These are phyloP conservation scores for Neurospora africana DNA, from an alignment of 495 filamentous ascomycete genomes.

Conservation along the genomic window DNA sequence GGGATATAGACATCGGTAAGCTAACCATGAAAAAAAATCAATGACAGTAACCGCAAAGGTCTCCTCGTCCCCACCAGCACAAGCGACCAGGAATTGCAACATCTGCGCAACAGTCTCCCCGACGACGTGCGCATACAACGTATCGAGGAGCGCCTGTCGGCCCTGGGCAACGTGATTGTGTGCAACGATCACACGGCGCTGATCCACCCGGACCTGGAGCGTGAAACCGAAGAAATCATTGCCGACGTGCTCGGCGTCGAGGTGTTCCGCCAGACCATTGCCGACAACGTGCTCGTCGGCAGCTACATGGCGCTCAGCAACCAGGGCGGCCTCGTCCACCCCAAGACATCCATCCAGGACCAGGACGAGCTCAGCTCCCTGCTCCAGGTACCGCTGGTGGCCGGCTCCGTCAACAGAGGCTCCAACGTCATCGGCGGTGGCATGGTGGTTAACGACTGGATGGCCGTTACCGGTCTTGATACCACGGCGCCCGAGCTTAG, in stretches of 20 bases:
- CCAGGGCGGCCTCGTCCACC: constrained; percentile 93
- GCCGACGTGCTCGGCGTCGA: constrained; percentile 95
- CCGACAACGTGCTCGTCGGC: constrained; percentile 92
- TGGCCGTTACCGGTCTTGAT: constrained; percentile 92
- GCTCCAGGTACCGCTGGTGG: constrained; percentile 91
- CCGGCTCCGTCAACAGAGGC: constrained; percentile 86
- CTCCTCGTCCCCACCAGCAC: constrained; percentile 92
- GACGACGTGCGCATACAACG: constrained; percentile 82
- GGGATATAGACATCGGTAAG: background rate
- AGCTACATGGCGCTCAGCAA: constrained; percentile 94
- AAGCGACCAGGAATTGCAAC: constrained; percentile 95
- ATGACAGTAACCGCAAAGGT: constrained; percentile 77
- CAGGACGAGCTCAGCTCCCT: constrained; percentile 93
- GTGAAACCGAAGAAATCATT: constrained; percentile 91
- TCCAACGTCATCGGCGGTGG: constrained; percentile 90
- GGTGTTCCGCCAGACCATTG: constrained; percentile 94
- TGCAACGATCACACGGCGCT: constrained; percentile 94
- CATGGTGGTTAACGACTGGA: constrained; percentile 99
- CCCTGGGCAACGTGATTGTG: constrained; percentile 93
- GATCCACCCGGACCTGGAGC: constrained; percentile 92
- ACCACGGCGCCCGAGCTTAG: constrained; percentile 95
- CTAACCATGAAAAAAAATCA: constrained; percentile 7
- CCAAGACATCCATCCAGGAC: constrained; percentile 91
- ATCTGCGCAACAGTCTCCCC: constrained; percentile 86
- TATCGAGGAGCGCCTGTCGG: constrained; percentile 93